phyloP scores from a whole-genome alignment of 108 stramenopile genomes.

The Schizochytrium sp. region DNA sequence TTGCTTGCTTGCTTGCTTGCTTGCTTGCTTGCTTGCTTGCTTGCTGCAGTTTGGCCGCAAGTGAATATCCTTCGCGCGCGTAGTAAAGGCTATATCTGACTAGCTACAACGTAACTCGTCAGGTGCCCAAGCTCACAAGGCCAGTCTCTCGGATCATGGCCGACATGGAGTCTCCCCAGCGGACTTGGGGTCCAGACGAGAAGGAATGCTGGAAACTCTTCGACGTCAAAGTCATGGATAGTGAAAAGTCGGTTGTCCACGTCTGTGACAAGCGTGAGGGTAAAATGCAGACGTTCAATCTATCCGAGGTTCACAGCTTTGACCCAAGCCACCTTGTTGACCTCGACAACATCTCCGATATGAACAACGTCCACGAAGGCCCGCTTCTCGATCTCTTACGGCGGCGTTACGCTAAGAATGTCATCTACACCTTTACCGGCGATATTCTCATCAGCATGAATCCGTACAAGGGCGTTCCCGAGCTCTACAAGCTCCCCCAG shows the following conservation, averaged over 20 bases:
- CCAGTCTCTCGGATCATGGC: neutral
- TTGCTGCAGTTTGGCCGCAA: too few relatives aligned
- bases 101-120: too few relatives aligned
- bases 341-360: conserved; percentile 42
- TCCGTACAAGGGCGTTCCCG: conserved; percentile 60
- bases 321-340: conserved; percentile 48
- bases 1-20: too few relatives aligned
- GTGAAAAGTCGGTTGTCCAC: neutral
- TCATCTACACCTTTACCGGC: conserved; percentile 97
- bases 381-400: conserved; percentile 49
- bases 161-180: neutral
- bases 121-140: too few relatives aligned
- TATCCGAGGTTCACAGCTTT: conserved; percentile 26
- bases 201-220: neutral
- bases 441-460: conserved; percentile 98
- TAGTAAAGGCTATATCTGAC: too few relatives aligned
- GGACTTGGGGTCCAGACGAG: neutral
- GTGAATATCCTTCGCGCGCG: too few relatives aligned
- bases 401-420: conserved; percentile 40
- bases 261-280: neutral
- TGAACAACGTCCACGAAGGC: conserved; percentile 59
- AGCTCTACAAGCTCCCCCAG: conserved; percentile 44
- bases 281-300: neutral
- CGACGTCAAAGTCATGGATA: neutral
- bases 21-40: too few relatives aligned